These are phyloP conservation scores for Hydnum rufescens DNA, from an alignment of 768 basidiomycete genomes.

Conservation along the genomic window DNA sequence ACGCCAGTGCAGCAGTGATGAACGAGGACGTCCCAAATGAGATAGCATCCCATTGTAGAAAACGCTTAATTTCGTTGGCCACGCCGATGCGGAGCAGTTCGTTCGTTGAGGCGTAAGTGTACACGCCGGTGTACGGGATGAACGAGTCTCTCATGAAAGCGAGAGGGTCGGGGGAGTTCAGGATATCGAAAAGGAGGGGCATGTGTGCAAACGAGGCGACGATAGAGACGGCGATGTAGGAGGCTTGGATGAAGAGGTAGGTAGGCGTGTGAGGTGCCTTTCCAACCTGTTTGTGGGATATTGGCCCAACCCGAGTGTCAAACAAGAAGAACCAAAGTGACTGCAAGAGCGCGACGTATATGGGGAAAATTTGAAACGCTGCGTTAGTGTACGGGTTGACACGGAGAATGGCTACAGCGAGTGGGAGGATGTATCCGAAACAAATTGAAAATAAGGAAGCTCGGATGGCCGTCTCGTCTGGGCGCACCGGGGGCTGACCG, in stretches of 20 bases:
- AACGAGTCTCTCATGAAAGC: not conserved
- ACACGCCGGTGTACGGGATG: not conserved
- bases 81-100: not conserved
- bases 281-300: not conserved
- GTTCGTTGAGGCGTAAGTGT: not conserved
- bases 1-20: too few species aligned
- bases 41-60: not conserved
- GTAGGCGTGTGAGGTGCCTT: not conserved
- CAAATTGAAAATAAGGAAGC: not conserved
- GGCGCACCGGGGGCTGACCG: not conserved
- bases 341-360: not conserved
- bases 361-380: not conserved
- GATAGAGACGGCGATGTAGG: not conserved
- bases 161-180: not conserved
- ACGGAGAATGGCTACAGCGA: not conserved
- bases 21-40: too few species aligned
- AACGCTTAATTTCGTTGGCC: not conserved
- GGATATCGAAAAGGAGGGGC: not conserved
- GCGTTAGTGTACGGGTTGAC: not conserved
- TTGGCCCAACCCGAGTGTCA: not conserved
- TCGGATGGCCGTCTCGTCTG: not conserved
- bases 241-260: not conserved
- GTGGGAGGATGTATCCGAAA: not conserved
- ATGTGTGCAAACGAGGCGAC: not conserved
- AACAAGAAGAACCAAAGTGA: not conserved